phyloP scores from a whole-genome alignment of 495 filamentous ascomycete genomes.

The Tuber calosporum region DNA sequence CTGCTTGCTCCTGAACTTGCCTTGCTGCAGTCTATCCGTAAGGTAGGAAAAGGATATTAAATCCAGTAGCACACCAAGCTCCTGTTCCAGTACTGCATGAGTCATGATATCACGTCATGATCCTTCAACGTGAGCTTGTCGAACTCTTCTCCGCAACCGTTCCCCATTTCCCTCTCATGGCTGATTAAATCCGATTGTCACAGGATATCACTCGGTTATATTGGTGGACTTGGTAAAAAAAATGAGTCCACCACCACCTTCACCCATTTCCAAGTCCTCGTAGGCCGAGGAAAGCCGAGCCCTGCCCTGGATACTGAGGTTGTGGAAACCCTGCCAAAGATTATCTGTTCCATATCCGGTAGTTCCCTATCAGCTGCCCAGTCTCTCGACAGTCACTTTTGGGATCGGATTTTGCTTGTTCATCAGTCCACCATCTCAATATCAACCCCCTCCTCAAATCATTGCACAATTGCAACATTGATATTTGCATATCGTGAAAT shows the following conservation, averaged over 20 bases:
- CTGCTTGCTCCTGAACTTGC: background rate
- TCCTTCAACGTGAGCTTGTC: background rate
- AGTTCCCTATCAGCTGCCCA: background rate
- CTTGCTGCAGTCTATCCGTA: background rate
- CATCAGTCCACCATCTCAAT: background rate
- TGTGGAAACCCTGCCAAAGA: background rate
- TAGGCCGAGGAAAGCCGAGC: background rate
- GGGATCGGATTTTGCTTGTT: slow-evolving; percentile 4
- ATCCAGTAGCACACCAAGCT: background rate
- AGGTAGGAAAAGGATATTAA: background rate
- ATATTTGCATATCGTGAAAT: background rate
- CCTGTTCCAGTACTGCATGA: background rate
- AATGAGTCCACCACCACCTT: background rate
- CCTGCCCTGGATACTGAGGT: background rate
- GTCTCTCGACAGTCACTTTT: background rate
- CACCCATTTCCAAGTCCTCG: background rate
- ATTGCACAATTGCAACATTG: background rate
- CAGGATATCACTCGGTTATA: background rate
- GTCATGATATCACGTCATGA: background rate
- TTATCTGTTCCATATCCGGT: background rate
- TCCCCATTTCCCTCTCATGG: background rate
- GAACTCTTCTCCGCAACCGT: background rate
- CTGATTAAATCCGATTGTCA: background rate
- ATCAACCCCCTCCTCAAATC: background rate
- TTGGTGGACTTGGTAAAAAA: background rate